Evolutionary conservation across 805 yeast genomes (phyloP).

Genomic region (Debaryomyces castellii): DNA sequence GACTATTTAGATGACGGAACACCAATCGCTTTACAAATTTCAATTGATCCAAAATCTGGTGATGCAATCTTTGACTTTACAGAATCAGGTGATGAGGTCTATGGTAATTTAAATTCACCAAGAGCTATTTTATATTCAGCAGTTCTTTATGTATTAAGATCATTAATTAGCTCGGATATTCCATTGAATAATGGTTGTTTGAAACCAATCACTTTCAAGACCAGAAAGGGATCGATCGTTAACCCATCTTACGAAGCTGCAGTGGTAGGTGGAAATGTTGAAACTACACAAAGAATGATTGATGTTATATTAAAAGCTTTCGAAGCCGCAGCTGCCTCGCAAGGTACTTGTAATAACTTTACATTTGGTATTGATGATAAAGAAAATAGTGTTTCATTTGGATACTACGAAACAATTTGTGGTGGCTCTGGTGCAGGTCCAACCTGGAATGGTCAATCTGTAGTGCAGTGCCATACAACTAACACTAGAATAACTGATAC

Average conservation of each 20-base stretch:
- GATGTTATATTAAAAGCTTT: constrained; percentile 88
- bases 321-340: constrained; percentile 89
- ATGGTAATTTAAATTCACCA: constrained; percentile 88
- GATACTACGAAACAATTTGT: constrained; percentile 91
- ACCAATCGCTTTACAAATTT: constrained; percentile 50
- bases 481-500: constrained; percentile 91
- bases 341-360: constrained; percentile 92
- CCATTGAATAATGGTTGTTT: constrained; percentile 91
- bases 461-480: constrained; percentile 94
- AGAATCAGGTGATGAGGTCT: constrained; percentile 78
- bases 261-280: constrained; percentile 82
- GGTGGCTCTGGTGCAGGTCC: constrained; percentile 95
- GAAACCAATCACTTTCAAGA: constrained; percentile 61
- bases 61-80: constrained; percentile 72
- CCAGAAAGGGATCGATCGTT: constrained; percentile 36
- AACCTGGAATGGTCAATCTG: constrained; percentile 81
- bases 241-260: constrained; percentile 81
- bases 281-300: constrained; percentile 89
- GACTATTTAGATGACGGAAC: constrained; percentile 82
- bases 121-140: constrained; percentile 84
- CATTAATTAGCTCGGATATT: constrained; percentile 77
- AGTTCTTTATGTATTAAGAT: constrained; percentile 75
- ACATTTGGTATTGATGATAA: constrained; percentile 82
- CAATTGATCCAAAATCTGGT: constrained; percentile 44
- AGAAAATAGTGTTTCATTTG: constrained; percentile 61